Evolutionary conservation across 441 rosid genomes (phyloP).

Genomic region (Populus hybrid): DNA sequence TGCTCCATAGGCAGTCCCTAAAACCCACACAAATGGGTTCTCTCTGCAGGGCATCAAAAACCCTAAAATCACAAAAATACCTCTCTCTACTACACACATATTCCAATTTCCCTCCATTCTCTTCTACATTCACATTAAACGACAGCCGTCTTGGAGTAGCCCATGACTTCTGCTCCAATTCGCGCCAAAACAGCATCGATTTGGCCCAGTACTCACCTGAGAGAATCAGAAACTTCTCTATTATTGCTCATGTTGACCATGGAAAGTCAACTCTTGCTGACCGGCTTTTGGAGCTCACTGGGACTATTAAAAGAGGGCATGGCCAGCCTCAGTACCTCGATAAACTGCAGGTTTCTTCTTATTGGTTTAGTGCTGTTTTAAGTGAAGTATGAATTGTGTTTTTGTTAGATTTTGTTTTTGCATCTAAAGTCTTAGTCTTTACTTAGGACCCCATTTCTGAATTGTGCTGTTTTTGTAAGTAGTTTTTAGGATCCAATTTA

Average conservation of each 20-base stretch:
- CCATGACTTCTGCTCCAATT: slow-evolving; percentile 45
- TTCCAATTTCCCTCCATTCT: slow-evolving; percentile 10
- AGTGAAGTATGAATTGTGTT: neutral
- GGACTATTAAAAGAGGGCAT: slow-evolving; percentile 84
- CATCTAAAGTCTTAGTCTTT: neutral
- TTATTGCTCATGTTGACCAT: slow-evolving; percentile 93
- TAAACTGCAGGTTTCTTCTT: slow-evolving; percentile 66
- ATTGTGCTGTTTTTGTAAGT: neutral
- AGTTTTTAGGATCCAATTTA: neutral
- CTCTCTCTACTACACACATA: slow-evolving; percentile 1
- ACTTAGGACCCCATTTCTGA: neutral
- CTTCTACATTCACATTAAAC: slow-evolving; percentile 9
- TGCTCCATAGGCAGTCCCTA: neutral
- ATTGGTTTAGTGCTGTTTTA: neutral
- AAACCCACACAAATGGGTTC: slow-evolving; percentile 54
- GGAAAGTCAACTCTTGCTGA: slow-evolving; percentile 99
- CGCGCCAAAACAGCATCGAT: slow-evolving; percentile 54
- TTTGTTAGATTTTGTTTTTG: neutral
- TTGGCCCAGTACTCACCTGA: slow-evolving; percentile 71
- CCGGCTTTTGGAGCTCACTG: slow-evolving; percentile 94
- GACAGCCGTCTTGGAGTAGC: slow-evolving; percentile 18
- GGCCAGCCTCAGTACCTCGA: slow-evolving; percentile 99
- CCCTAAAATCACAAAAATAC: slow-evolving; percentile 45
- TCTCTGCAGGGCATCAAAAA: slow-evolving; percentile 48
- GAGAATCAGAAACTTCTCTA: slow-evolving; percentile 88